Evolutionary conservation across 2,329 filamentous ascomycete genomes (phyloP).

Genomic region (Penicillium rolfsii): DNA sequence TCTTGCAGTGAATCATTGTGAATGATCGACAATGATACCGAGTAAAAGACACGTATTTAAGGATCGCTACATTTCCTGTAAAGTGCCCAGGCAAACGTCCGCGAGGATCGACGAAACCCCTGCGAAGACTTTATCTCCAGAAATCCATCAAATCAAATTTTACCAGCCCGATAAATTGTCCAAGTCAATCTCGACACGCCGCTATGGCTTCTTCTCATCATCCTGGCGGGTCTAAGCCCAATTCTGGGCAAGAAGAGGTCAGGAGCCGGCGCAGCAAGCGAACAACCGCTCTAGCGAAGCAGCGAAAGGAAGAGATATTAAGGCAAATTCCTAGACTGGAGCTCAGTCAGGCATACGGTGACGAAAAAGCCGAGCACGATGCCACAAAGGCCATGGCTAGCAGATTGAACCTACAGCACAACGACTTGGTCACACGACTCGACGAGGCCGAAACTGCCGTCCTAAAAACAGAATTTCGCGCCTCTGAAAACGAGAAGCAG

Average conservation of each 20-base stretch:
- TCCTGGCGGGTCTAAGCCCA: neutral
- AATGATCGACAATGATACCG: neutral
- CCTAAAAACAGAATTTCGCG: neutral
- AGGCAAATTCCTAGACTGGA: neutral
- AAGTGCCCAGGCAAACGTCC: neutral
- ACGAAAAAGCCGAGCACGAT: neutral
- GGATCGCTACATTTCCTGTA: neutral
- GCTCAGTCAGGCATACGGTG: neutral
- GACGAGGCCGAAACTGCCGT: slow-evolving; percentile 2
- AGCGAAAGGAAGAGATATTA: neutral
- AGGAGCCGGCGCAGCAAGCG: neutral
- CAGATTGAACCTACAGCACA: neutral
- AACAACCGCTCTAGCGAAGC: neutral
- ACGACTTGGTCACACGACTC: neutral
- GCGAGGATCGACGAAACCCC: neutral
- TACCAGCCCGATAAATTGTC: neutral
- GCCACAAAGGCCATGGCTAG: neutral
- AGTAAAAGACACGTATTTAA: neutral
- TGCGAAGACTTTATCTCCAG: neutral
- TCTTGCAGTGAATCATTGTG: neutral
- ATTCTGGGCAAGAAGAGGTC: neutral
- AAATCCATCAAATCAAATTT: neutral
- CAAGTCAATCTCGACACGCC: neutral
- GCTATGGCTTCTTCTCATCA: neutral
- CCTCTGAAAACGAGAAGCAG: neutral